These are phyloP conservation scores for Solanum pinnatisectum DNA, from an alignment of 257 asterid species.

Conservation along the genomic window DNA sequence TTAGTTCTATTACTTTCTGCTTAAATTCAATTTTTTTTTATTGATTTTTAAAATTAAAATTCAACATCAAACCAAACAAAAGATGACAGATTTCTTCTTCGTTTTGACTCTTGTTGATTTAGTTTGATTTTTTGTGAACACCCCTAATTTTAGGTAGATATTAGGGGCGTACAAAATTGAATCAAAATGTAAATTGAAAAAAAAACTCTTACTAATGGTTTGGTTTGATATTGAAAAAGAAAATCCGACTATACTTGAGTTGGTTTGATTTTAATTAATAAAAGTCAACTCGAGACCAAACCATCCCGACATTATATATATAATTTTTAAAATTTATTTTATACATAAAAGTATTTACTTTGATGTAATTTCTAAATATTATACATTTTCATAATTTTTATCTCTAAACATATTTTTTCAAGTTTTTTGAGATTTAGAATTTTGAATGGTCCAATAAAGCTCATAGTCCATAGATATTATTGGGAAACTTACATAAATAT, in stretches of 20 bases:
- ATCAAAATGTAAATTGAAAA: too few species aligned
- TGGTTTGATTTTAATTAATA: too few species aligned
- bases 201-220: too few species aligned
- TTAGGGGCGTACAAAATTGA: background rate
- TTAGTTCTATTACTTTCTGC: too few species aligned
- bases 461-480: too few species aligned
- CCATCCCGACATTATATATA: background rate
- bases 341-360: background rate
- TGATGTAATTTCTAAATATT: background rate
- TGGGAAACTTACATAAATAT: too few species aligned
- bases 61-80: background rate
- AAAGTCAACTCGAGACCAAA: too few species aligned
- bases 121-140: background rate
- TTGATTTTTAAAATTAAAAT: background rate
- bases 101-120: background rate
- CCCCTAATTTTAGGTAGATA: background rate
- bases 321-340: too few species aligned
- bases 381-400: too few species aligned
- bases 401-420: background rate
- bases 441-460: background rate
- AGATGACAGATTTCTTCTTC: background rate
- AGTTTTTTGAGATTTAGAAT: background rate
- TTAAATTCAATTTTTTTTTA: too few species aligned
- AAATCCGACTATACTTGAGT: background rate
- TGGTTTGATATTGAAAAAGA: background rate